Percentiles rank a stretch among this genome's conserved stretches.
Evolutionary conservation across 345 rosid species (phyloP).

Genomic region (Aquilaria yunnanensis): DNA sequence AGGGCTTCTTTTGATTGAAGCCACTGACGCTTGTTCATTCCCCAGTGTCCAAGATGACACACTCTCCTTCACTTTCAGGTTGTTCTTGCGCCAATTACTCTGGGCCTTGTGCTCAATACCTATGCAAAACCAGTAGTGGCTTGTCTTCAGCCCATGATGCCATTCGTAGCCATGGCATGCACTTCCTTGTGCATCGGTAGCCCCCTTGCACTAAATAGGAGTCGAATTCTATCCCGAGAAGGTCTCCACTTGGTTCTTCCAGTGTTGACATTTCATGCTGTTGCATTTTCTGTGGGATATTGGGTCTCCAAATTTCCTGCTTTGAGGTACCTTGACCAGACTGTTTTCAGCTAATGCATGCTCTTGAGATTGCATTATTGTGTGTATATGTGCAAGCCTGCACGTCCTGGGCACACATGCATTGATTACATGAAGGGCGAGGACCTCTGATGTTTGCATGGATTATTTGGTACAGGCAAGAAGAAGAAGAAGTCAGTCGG

Average conservation of each 20-base stretch:
- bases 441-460: too few species aligned
- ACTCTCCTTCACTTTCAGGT: conserved; percentile 40
- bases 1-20: background rate
- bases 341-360: background rate
- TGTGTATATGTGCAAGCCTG: background rate
- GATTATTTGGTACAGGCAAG: conserved; percentile 46
- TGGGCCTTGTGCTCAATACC: conserved; percentile 79
- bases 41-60: background rate
- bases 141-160: conserved; percentile 76
- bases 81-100: conserved; percentile 78
- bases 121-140: conserved; percentile 79
- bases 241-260: conserved; percentile 76
- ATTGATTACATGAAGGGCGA: too few species aligned
- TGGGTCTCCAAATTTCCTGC: conserved; percentile 80
- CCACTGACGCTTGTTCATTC: conserved; percentile 1
- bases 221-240: conserved; percentile 65
- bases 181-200: conserved; percentile 90
- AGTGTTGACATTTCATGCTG: conserved; percentile 65
- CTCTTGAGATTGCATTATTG: background rate
- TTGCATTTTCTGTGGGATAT: conserved; percentile 75
- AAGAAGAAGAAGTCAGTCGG: conserved; percentile 77
- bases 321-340: conserved; percentile 43
- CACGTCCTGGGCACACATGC: too few species aligned
- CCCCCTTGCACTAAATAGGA: conserved; percentile 78
- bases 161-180: conserved; percentile 88